Conservation (phyloP, 2,329 filamentous ascomycete species). For the Claviceps quebecensis region DNA sequence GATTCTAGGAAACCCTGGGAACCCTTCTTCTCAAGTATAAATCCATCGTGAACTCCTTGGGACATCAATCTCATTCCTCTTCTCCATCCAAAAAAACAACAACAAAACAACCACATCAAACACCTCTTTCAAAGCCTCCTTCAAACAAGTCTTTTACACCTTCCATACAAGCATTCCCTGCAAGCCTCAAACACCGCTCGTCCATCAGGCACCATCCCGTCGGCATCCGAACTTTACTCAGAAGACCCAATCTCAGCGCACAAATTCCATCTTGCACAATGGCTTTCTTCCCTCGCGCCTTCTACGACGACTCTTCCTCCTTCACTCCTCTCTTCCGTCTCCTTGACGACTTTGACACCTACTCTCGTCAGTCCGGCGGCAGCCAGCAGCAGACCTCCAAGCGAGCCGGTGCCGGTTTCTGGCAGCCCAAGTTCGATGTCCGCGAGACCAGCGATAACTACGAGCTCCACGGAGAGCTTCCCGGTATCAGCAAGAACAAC, state of each 20-base stretch:
- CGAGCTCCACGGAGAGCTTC: slow-evolving; percentile 63
- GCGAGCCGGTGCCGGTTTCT: slow-evolving; percentile 24
- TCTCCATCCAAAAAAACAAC: neutral
- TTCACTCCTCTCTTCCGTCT: slow-evolving; percentile 43
- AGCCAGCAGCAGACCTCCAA: slow-evolving; percentile 5
- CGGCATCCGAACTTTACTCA: slow-evolving; percentile 9
- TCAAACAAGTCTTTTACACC: too few species aligned
- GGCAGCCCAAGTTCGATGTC: slow-evolving; percentile 61
- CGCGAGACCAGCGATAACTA: slow-evolving; percentile 51
- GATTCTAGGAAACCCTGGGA: neutral
- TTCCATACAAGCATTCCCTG: slow-evolving; percentile 7
- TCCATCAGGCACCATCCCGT: slow-evolving; percentile 9
- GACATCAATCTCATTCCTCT: neutral
- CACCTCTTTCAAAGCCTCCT: neutral
- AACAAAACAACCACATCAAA: neutral
- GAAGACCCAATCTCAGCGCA: slow-evolving; percentile 10
- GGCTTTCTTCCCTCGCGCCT: slow-evolving; percentile 44
- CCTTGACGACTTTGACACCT: slow-evolving; percentile 43
- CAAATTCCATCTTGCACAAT: slow-evolving; percentile 29
- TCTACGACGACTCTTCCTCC: slow-evolving; percentile 31
- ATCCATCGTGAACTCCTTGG: neutral
- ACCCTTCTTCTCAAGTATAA: slow-evolving; percentile 2
- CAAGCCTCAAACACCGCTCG: slow-evolving; percentile 13
- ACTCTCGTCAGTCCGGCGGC: slow-evolving; percentile 21
- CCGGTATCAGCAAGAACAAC: slow-evolving; percentile 57